Percentiles rank a stretch among this genome's conserved stretches.
Conservation (phyloP, 2,329 filamentous ascomycete species). For the Alternaria triticimaculans region DNA sequence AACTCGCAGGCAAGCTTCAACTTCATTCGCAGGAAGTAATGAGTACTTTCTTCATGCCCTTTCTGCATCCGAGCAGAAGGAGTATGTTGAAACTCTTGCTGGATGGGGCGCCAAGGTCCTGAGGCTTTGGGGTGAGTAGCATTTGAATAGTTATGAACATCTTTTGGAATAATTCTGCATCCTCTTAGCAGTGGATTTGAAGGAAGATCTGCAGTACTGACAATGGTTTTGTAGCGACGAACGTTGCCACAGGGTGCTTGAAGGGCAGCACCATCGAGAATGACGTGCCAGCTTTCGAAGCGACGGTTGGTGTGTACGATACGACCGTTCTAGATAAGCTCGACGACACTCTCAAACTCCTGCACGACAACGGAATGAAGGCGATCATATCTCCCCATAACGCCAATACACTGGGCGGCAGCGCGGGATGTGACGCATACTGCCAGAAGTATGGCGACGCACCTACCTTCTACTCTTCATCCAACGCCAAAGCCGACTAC, state of each 20-base stretch:
- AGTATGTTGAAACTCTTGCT: not conserved
- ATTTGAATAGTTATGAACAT: not conserved
- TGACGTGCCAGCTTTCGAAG: not conserved
- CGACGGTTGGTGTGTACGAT: not conserved
- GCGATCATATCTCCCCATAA: not conserved
- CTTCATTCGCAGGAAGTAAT: not conserved
- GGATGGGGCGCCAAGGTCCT: not conserved
- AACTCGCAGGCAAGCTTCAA: not conserved
- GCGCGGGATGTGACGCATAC: not conserved
- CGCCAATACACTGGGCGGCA: not conserved
- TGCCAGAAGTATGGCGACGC: not conserved
- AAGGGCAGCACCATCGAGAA: not conserved
- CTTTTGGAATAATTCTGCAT: not conserved
- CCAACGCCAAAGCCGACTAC: slow-evolving; percentile 2
- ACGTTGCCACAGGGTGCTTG: not conserved
- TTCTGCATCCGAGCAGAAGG: not conserved
- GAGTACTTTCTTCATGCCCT: not conserved
- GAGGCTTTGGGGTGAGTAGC: not conserved
- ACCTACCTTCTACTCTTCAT: not conserved
- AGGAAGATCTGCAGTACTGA: not conserved
- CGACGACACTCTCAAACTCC: not conserved
- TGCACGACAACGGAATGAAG: not conserved
- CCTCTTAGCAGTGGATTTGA: not conserved
- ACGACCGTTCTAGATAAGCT: not conserved
- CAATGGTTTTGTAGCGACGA: not conserved